Conservation (phyloP, 2,329 filamentous ascomycete species). For the Hypoxylon sp. region DNA sequence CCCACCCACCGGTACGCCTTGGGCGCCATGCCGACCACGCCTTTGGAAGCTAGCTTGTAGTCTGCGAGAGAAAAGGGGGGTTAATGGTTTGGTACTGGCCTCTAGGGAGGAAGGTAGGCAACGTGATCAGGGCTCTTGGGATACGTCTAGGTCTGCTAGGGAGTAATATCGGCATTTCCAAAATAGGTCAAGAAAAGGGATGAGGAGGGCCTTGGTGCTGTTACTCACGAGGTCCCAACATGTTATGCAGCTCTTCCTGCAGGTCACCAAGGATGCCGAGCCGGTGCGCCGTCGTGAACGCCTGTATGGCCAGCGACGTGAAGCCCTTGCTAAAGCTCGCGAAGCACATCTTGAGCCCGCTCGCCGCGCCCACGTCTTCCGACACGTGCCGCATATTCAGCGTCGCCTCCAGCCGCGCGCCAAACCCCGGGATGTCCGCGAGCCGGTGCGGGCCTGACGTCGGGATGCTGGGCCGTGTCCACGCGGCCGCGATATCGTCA, state of each 20-base stretch:
- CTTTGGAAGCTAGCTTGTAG: constrained; percentile 55
- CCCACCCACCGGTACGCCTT: constrained; percentile 81
- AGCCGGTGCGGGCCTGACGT: constrained; percentile 58
- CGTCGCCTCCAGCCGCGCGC: constrained; percentile 50
- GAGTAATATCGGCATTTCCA: no score
- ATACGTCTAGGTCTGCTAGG: no score
- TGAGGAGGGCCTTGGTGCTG: no score
- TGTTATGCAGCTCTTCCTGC: constrained; percentile 59
- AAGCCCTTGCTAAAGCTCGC: constrained; percentile 69
- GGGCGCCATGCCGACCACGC: constrained; percentile 68
- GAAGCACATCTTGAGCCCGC: constrained; percentile 72
- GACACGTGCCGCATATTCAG: constrained; percentile 61
- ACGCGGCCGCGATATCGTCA: constrained; percentile 39
- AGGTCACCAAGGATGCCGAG: constrained; percentile 70
- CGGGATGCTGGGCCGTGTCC: constrained; percentile 54
- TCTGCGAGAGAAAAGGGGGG: no score
- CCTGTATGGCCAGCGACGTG: constrained; percentile 73
- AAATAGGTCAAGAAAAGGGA: no score
- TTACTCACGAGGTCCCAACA: constrained; percentile 58
- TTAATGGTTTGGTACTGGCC: no score
- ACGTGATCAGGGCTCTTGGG: no score
- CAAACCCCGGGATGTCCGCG: constrained; percentile 50
- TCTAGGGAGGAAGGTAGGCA: no score
- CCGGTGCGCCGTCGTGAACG: constrained; percentile 71
- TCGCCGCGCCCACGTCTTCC: constrained; percentile 60